phyloP scores from a whole-genome alignment of 2,329 filamentous ascomycete species.

The Fusarium buxicola region DNA sequence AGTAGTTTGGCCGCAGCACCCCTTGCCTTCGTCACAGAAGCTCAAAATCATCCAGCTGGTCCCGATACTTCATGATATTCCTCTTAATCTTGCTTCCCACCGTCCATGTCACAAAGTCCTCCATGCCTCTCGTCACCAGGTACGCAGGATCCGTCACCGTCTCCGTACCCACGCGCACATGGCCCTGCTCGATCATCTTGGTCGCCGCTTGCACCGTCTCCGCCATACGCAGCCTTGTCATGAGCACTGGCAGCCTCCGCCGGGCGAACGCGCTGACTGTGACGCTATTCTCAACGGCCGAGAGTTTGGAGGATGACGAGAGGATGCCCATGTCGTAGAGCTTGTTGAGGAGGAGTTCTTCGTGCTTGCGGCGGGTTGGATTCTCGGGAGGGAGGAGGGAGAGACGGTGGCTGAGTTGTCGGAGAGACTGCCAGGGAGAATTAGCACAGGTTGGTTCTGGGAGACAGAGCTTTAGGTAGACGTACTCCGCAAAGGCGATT shows the following conservation, averaged over 20 bases:
- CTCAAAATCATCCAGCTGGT: constrained; percentile 97
- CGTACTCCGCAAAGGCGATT: constrained; percentile 75
- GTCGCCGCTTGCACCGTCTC: constrained; percentile 87
- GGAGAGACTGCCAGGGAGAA: constrained; percentile 69
- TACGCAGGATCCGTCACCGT: constrained; percentile 91
- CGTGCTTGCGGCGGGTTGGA: constrained; percentile 82
- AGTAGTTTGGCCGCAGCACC: constrained; percentile 26
- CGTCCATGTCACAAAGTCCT: constrained; percentile 97
- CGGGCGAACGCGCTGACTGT: constrained; percentile 92
- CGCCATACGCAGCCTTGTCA: constrained; percentile 91
- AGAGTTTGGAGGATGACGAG: constrained; percentile 79
- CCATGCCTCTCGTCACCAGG: constrained; percentile 87
- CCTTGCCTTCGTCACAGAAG: constrained; percentile 67
- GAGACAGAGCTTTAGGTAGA: constrained; percentile 28
- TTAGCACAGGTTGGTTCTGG: constrained; percentile 41
- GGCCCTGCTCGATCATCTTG: constrained; percentile 92
- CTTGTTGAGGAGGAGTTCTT: constrained; percentile 89
- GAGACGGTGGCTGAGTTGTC: constrained; percentile 89
- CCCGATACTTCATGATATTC: constrained; percentile 93
- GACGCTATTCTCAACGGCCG: constrained; percentile 86
- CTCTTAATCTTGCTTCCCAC: constrained; percentile 97
- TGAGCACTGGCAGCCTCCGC: constrained; percentile 85
- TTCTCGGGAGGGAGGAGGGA: constrained; percentile 84
- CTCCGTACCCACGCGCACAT: constrained; percentile 91
- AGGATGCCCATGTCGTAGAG: constrained; percentile 93